Base-by-base conservation (phyloP, 139 green algal genomes). In the Nannochloris sp. region DNA sequence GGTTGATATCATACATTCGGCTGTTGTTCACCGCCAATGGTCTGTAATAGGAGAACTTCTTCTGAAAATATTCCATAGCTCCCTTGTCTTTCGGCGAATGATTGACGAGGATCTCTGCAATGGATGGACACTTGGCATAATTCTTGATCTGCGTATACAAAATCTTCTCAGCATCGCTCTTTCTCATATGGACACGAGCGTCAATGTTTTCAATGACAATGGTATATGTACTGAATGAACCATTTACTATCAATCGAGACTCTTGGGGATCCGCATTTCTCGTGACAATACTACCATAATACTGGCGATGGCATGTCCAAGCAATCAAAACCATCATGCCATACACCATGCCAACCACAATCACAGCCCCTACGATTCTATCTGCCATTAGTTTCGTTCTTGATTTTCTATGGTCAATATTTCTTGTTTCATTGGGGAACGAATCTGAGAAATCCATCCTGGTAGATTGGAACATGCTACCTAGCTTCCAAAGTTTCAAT, bases 11-110 rank as follows among this genome's bases (percentile, higher is more conserved):
- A 2, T 45, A 56, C 56, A 30, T 30, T 58, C 79, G 79, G 26
- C 76, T 55, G 65, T 83, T 83, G 65, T 83, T 83, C 30, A 83
- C 62, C n/a, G 48, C 68, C 56, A 76, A 78, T 16, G 29, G 2
- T 5, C 16, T 28, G 65, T 83, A 68, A 33, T 62, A 61, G 5
- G 71, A 64, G 26, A 83, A 58, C 5, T 74, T 59, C 50, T 80
- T 72, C 3, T 67, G 72, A 44, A 80, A 59, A 6, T 23, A 6
- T 23, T 20, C 28, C 9, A 25, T 23, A 13, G 23, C 53, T 36
- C 20, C 9, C 53, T 14, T 10, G 13, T 33, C 17, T 28, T 29
- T 29, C 14, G 49, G 12, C 30, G 46, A 6, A 17, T 40, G 23
- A 49, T 46, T 23, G 12, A 83, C 61, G 44, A 83, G 57, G 14